Percentiles rank a stretch among this genome's conserved stretches.
Conservation (phyloP, 768 basidiomycete species). For the Suillus placidus region DNA sequence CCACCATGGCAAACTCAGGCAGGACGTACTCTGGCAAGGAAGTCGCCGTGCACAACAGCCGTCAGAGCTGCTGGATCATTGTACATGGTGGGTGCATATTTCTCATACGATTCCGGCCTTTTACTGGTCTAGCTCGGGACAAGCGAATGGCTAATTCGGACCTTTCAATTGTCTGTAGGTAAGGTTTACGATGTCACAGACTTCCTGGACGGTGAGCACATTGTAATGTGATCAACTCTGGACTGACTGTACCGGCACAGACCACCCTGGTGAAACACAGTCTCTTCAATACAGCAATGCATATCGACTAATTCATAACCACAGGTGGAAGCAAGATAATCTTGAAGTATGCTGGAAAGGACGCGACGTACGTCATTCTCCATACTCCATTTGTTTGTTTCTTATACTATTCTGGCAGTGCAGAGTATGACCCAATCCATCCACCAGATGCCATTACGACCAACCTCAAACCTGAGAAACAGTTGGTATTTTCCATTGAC, state of each 20-base stretch:
- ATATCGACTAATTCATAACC: conserved; percentile 23
- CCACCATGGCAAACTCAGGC: neutral
- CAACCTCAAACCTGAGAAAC: conserved; percentile 76
- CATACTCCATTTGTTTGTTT: conserved; percentile 4
- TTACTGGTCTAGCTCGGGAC: neutral
- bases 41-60: conserved; percentile 48
- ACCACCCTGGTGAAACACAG: conserved; percentile 2
- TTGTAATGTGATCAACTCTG: conserved; percentile 45
- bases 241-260: conserved; percentile 11
- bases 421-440: conserved; percentile 83
- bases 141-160: neutral
- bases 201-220: conserved; percentile 57
- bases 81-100: conserved; percentile 58
- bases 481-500: conserved; percentile 42
- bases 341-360: conserved; percentile 84
- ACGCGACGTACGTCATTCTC: conserved; percentile 64
- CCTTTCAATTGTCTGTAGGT: conserved; percentile 41
- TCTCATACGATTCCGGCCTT: neutral
- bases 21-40: conserved; percentile 42
- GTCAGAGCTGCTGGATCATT: conserved; percentile 71
- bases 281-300: conserved; percentile 1
- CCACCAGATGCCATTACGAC: conserved; percentile 75
- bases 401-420: conserved; percentile 35
- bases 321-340: conserved; percentile 78
- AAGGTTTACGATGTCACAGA: conserved; percentile 76